Percentiles rank a stretch among this genome's conserved stretches.
These are phyloP conservation scores for Proliferodiscus dingleyae DNA, from an alignment of 2,329 filamentous ascomycete species.

Conservation along the genomic window DNA sequence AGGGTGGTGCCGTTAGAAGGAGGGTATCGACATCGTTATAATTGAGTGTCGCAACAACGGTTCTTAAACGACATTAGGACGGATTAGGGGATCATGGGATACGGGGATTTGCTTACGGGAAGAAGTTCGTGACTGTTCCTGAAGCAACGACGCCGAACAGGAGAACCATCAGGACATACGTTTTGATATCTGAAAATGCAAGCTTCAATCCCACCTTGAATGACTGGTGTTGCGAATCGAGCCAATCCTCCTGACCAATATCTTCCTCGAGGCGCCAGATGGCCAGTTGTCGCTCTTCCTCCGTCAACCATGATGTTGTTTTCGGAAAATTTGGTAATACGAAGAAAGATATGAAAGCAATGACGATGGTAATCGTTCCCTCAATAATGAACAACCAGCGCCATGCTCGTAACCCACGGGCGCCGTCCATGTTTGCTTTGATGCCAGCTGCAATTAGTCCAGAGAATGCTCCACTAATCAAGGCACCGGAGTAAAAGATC, in stretches of 20 bases:
- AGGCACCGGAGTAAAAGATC: conserved; percentile 61
- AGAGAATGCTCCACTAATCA: conserved; percentile 68
- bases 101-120: no score
- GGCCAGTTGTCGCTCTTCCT: conserved; percentile 53
- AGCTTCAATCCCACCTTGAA: conserved; percentile 46
- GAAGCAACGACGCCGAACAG: conserved; percentile 54
- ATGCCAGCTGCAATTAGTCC: conserved; percentile 63
- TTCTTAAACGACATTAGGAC: conserved; percentile 36
- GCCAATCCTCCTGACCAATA: conserved; percentile 60
- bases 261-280: conserved; percentile 59
- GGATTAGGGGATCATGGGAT: conserved; percentile 43
- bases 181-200: conserved; percentile 53
- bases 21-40: conserved; percentile 56
- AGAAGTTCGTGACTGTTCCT: conserved; percentile 62
- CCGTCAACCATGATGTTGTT: conserved; percentile 51
- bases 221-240: conserved; percentile 49
- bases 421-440: conserved; percentile 57
- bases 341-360: conserved; percentile 53
- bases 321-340: conserved; percentile 65
- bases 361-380: conserved; percentile 56
- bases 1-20: conserved; percentile 61
- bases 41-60: conserved; percentile 64
- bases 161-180: conserved; percentile 23
- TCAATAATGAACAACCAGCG: conserved; percentile 68
- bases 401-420: conserved; percentile 55